Base-by-base conservation (phyloP, 2,329 filamentous ascomycete genomes). In the Fusarium decemcellulare region DNA sequence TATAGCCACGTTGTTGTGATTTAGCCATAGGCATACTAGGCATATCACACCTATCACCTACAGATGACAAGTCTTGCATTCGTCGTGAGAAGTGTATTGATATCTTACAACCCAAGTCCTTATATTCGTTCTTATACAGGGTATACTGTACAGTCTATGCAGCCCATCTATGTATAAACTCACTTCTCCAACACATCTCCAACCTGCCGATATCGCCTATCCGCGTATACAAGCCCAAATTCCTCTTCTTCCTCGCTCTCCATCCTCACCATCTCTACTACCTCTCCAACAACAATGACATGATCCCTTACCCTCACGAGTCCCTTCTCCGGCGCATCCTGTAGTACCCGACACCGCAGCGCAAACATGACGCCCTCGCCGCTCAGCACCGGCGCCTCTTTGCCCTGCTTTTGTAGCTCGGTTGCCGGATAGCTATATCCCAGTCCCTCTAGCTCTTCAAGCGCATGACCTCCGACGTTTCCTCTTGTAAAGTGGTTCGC, bases 291-390 rank as follows among this genome's bases (percentile, higher is more conserved):
- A 7, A 87, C 84, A 65, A 87, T 83, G 10, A 86, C 82, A 76
- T 87, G 85, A 60, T 87, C 86, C 43, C 83, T 76, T 9, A 87
- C 84, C 43, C 73, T 77, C n/a, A 87, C 72, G 14, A 87, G 68
- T 1, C 85, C 85, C 6, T 68, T 68, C 8, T 73, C 61, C 0
- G 81, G 77, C 43, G 80, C 78, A 29, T 84, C 82, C 12, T 76
- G 74, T 14, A 86, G 55, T 15, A 87, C 70, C 63, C 67, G 76
- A 54, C 84, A 87, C 64, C 77, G 73, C 42, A 87, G 58, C 23
- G 85, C 83, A 69, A 84, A 85, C 72, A 86, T 71, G n/a, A 90
- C 83, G 18, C 89, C 88, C 6, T 82, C 78, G 0, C 85, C 85
- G 10, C 73, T 77, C 51, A 90, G 76, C 23, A 86, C 73, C 14